Base-by-base conservation (phyloP, 2,329 filamentous ascomycete genomes). In the Pseudocercospora fuligena region DNA sequence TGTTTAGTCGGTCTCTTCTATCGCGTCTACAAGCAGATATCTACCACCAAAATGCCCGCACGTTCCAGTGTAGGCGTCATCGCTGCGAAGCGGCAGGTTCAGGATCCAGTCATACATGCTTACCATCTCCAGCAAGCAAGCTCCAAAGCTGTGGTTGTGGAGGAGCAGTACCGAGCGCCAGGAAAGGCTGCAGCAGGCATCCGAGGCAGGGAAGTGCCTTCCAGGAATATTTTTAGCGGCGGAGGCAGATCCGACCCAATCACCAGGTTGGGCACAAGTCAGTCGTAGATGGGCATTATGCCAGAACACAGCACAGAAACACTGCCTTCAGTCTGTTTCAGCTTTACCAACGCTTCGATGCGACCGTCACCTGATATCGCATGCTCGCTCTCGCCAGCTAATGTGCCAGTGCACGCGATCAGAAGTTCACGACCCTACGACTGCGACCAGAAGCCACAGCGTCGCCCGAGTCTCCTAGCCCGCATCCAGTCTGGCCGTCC, bases 321-420 rank as follows among this genome's bases (percentile, higher is more conserved):
- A 27, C 58, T 7, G 21, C 21, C 0, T 27, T 19, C 43, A 11
- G 14, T 51, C 43, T 19, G 40, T 61, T 49, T 27, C 36, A 33
- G 6, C 58, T 12, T 61, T 21, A 33, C 25, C 4, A 47, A 61
- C 27, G 59, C n/a, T 61, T 51, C 40, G 40, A 61, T 61, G 59
- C 59, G 43, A n/a, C 43, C 46, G 59, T 61, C 59, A 61, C 59
- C 25, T 51, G 43, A 49, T 36, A 61, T 61, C 59, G 59, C 43
- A 49, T 31, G 59, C 29, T 27, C 29, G 27, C 40, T 61, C 40
- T 27, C 58, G 23, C 36, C 40, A 46, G 36, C 58, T 23, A 29
- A 49, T 60, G 58, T 29, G 57, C 29, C 57, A 27, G 40, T 19
- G 57, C 57, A 33, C 33, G n/a, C 57, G 19, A 21, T 8, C 57